phyloP scores from a whole-genome alignment of 192 early-diverging fungal genomes.

The Paraglomus brasilianum region DNA sequence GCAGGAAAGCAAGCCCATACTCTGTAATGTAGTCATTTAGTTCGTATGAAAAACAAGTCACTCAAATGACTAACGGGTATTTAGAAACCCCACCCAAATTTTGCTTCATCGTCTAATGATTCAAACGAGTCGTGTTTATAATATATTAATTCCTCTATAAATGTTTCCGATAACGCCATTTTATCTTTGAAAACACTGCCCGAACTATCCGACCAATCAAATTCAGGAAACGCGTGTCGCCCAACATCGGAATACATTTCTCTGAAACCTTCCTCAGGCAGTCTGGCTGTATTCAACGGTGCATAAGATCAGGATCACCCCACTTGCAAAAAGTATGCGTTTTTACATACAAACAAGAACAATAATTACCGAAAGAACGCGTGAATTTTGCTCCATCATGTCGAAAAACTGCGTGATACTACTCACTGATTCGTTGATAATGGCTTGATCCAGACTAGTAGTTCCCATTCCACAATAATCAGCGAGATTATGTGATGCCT shows the following conservation, averaged over 20 bases:
- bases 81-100: background rate
- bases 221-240: background rate
- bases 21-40: too few species aligned
- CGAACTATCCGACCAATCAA: constrained; percentile 15
- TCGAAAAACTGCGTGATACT: constrained; percentile 22
- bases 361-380: constrained; percentile 5
- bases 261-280: constrained; percentile 21
- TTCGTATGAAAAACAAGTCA: too few species aligned
- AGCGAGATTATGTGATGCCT: background rate
- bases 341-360: background rate
- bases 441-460: background rate
- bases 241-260: constrained; percentile 12
- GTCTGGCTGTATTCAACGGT: background rate
- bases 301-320: background rate
- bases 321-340: too few species aligned
- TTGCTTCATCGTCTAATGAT: constrained; percentile 9
- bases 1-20: too few species aligned
- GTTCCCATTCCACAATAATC: constrained; percentile 6
- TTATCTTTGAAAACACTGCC: background rate
- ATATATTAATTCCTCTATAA: constrained; percentile 25
- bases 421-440: background rate
- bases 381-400: background rate
- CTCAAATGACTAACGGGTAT: too few species aligned
- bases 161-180: background rate
- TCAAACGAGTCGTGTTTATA: background rate